Base-by-base conservation (phyloP, 164 flowering plant genomes). In the Sedum album region DNA sequence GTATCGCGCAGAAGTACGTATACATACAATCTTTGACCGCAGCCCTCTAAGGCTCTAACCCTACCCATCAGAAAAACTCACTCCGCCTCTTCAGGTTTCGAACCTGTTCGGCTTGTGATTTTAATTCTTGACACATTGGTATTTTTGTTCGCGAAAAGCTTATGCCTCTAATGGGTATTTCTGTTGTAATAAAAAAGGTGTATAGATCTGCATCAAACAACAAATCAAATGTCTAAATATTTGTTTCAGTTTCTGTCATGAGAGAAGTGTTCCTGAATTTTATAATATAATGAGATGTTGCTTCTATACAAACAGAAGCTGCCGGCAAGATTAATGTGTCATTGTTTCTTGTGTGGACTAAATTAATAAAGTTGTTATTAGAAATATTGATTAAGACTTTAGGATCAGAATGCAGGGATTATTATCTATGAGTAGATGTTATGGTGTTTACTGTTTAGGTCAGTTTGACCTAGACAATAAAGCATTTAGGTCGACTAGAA, bases 231-330 rank as follows among this genome's bases (percentile, higher is more conserved):
- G 17, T 44, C 20, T 44, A 44, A 57, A 57, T 11, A 57, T 57
- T 57, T 57, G 62, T 57, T 28, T 57, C 20, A 11, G 35, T 57
- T 57, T 8, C 31, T 55, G 14, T 55, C 60, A 55, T 55, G 60
- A 55, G 30, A 8, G n/a, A n/a, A 23, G 60, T 14, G 9, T 21
- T 23, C 28, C 60, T 55, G 30, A 53, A 9, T 53, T 21, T 21
- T 53, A 0, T 21, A 53, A 4, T 35, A 35, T 3, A 3, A 3
- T 17, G 28, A 6, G 60, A 53, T 21, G 60, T 21, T 53, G 17
- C 60, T 53, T 23, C 60, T 21, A 53, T 28, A 57, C 33, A 57
- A 57, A 57, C 33, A 57, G 62, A 57, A 57, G 62, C 20, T 57
- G 62, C 62, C 62, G 62, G 62, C 62, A 57, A 28, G 33, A 13